Base-by-base conservation (phyloP, 495 filamentous ascomycete species). In the Neurospora sp. region DNA sequence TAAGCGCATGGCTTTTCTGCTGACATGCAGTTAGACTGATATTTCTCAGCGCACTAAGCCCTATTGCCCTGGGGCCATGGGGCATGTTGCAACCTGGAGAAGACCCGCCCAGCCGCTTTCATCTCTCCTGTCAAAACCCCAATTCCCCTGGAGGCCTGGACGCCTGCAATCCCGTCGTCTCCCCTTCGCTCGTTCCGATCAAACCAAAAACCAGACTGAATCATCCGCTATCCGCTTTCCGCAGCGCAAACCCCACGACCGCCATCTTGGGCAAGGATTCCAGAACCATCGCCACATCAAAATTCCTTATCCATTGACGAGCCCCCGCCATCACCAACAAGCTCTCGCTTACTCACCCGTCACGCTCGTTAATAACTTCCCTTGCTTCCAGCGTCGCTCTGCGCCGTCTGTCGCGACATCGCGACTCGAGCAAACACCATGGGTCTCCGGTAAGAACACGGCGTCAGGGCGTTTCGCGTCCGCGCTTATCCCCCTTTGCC, bases 391-490 rank as follows among this genome's bases (percentile, higher is more conserved):
- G 68, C n/a, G 9, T 45, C 38, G 45, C 38, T 12, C 3, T 45
- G 68, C 69, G 35, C 70, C 70, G 68, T 69, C 37, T 69, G 39
- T 53, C 38, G 12, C 70, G 20, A 71, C 38, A 65, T 65, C 53
- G 53, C 53, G 27, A 16, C 53, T 61, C 53, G 71, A 71, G 37
- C 48, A 72, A 76, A 44, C 71, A 85, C 78, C 80, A 95, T 96
- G 93, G 93, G 93, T 84, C 89, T 94, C 74, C 92, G 91, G 90
- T 93, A 88, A 89, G 91, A 69, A 71, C 72, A 76, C 72, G 73
- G 75, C 77, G 80, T 76, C 79, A 77, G 76, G 79, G 78, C 78
- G 69, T 27, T 45, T 42, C 77, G 72, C 74, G 72, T 40, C 45
- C 72, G 73, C 74, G 72, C 74, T 74, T 73, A 71, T 61, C 39